Base-by-base conservation (phyloP, 73 alveolate species). In the Tetrahymena thermophila region DNA sequence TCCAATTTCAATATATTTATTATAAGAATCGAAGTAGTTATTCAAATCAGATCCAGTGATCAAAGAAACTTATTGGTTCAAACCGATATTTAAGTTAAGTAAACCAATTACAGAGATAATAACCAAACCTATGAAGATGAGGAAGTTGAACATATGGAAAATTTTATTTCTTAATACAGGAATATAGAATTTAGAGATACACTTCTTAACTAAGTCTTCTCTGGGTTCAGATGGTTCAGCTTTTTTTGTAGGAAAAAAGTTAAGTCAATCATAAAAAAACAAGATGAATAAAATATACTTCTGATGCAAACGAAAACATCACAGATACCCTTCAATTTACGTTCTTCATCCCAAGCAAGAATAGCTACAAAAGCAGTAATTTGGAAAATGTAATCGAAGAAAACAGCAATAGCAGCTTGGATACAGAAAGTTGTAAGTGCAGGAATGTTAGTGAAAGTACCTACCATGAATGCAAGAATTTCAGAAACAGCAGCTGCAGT, bases 401-500 rank as follows among this genome's bases (percentile, higher is more conserved):
- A 95, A 17, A 98, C 99, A 93, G 99, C 99, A 58, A 98, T 95
- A 28, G 99, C 99, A 19, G 99, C 99, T 43, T 96, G 98, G 58
- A 98, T 89, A 93, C 99, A 98, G 96, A 98, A 98, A 28, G 98
- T 96, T 58, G 96, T 97, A 16, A 98, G 96, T 16, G 99, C 99
- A 31, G 99, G 99, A 58, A 98, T 97, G 43, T 97, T 98, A 21
- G 99, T 98, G 37, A 98, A 95, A 96, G 97, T 96, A 42, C 99
- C 99, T 13, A 98, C 98, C 35, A 98, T 96, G 96, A 98, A 98
- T 5, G 99, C 99, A 5, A 98, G 97, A 35, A 98, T 96, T 94
- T 98, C 99, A 89, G 99, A 97, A 96, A 98, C 97, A 3, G 99
- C 99, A 71, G 99, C 99, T 23, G 98, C 97, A 38, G 99, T 97